A percentile compares a stretch with the other conserved stretches of the same genome.
These are phyloP conservation scores for Colletotrichum tropicale DNA, from an alignment of 2,329 filamentous ascomycete species.

Conservation along the genomic window DNA sequence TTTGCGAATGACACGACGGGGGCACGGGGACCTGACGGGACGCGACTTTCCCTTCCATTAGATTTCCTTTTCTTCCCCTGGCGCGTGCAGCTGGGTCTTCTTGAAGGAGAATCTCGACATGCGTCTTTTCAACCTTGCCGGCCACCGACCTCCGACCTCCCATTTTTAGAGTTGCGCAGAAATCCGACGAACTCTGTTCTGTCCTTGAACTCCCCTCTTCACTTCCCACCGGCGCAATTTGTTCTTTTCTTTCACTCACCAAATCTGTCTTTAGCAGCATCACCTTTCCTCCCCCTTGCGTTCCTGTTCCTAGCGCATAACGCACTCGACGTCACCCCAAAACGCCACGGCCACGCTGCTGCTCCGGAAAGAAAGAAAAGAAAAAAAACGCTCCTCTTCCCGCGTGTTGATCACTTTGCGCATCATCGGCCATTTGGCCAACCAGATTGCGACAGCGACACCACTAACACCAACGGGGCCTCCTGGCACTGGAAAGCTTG, in stretches of 20 bases:
- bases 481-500: neutral
- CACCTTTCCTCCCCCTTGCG: neutral
- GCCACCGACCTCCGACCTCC: neutral
- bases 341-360: neutral
- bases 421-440: neutral
- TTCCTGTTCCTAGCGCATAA: conserved; percentile 6
- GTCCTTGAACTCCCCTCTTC: neutral
- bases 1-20: neutral
- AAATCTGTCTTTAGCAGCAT: neutral
- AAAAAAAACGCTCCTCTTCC: neutral
- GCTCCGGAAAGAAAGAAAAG: neutral
- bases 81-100: neutral
- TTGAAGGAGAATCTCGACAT: neutral
- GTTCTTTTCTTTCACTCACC: neutral
- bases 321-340: conserved; percentile 3
- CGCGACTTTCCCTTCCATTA: neutral
- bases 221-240: neutral
- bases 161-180: neutral
- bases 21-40: neutral
- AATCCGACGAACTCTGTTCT: neutral
- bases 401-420: neutral
- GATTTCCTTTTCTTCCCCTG: neutral
- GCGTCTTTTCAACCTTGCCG: neutral
- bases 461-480: neutral
- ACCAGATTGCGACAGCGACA: neutral